phyloP scores from a whole-genome alignment of 1,284 basidiomycete genomes.

The Wolfiporia cocos region DNA sequence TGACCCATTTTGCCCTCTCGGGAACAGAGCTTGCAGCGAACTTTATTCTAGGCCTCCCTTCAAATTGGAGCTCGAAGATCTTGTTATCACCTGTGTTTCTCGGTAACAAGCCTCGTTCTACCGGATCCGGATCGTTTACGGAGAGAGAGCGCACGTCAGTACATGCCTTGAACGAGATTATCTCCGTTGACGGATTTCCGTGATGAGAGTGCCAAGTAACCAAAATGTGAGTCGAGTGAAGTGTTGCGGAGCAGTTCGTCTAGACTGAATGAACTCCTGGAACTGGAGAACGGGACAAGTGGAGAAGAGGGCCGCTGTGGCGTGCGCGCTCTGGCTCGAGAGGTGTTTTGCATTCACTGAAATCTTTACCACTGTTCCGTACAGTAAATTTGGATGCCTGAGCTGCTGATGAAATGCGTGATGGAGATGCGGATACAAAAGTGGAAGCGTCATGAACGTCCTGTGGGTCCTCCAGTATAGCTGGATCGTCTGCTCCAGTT shows the following conservation, averaged over 20 bases:
- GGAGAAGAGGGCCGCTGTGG: conserved; percentile 39
- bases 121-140: conserved; percentile 33
- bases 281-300: conserved; percentile 35
- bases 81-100: conserved; percentile 35
- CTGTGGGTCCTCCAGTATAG: too few relatives aligned
- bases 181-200: conserved; percentile 37
- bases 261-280: conserved; percentile 37
- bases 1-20: conserved; percentile 66
- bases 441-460: too few relatives aligned
- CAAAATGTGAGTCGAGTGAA: conserved; percentile 41
- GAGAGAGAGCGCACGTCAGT: conserved; percentile 57
- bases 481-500: neutral
- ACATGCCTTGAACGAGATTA: conserved; percentile 45
- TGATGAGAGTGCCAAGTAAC: conserved; percentile 40
- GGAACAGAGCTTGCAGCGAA: conserved; percentile 57
- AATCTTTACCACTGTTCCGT: conserved; percentile 3
- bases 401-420: neutral
- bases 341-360: conserved; percentile 27
- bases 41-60: conserved; percentile 42
- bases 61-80: conserved; percentile 60
- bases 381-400: conserved; percentile 5
- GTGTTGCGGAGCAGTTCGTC: conserved; percentile 43
- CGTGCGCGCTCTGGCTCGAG: conserved; percentile 28
- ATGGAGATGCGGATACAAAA: too few relatives aligned
- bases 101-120: conserved; percentile 37